Evolutionary conservation across 2,329 filamentous ascomycete genomes (phyloP).

Genomic region (Rhynchosporium graminicola): DNA sequence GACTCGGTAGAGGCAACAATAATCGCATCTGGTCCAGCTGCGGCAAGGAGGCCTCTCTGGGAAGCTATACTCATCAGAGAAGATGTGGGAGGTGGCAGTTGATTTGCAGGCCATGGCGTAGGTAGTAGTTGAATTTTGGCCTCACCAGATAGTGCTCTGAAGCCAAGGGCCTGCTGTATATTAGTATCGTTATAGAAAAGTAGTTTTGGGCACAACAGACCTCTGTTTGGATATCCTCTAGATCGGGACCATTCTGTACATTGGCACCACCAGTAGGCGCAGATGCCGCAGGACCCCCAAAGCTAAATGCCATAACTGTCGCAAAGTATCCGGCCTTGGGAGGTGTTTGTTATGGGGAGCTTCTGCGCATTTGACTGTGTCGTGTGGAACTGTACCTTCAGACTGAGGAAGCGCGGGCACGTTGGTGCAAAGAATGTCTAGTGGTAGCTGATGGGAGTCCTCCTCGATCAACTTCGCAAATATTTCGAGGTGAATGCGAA

Average conservation of each 20-base stretch:
- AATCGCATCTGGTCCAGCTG: constrained; percentile 79
- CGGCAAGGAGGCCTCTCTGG: constrained; percentile 77
- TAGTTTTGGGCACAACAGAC: constrained; percentile 47
- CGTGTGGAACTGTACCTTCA: constrained; percentile 14
- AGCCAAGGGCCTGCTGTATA: constrained; percentile 66
- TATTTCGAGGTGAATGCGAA: not conserved
- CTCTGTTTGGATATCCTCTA: constrained; percentile 81
- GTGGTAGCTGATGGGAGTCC: not conserved
- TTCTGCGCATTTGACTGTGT: constrained; percentile 34
- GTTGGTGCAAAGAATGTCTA: constrained; percentile 7
- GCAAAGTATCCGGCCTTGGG: constrained; percentile 43
- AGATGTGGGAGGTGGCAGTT: constrained; percentile 71
- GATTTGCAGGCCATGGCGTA: constrained; percentile 67
- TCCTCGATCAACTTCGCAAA: not conserved
- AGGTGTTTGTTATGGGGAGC: constrained; percentile 39
- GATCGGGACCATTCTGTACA: constrained; percentile 59
- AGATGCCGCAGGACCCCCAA: constrained; percentile 51
- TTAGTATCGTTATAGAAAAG: constrained; percentile 18
- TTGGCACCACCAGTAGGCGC: constrained; percentile 44
- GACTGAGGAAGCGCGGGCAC: not conserved
- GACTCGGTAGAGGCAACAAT: constrained; percentile 75
- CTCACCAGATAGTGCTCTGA: constrained; percentile 77
- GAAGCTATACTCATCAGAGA: constrained; percentile 85
- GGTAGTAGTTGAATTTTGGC: constrained; percentile 79
- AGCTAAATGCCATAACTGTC: constrained; percentile 65